phyloP scores from a whole-genome alignment of 495 filamentous ascomycete genomes.

The Geopyxis carbonaria region DNA sequence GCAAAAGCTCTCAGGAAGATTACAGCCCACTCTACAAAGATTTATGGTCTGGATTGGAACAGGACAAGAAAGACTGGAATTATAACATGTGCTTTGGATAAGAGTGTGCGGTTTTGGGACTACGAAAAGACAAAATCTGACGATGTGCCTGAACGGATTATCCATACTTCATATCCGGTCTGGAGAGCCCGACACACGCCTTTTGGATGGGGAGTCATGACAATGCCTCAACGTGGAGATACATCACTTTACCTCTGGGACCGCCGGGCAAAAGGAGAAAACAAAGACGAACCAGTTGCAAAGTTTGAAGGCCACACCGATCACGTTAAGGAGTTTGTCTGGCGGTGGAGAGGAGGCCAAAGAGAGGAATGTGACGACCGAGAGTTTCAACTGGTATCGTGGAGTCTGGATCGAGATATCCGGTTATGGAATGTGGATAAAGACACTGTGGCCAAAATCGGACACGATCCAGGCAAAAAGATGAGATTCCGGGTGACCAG shows the following conservation, averaged over 20 bases:
- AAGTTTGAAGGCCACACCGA: constrained; percentile 68
- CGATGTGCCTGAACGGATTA: constrained; percentile 52
- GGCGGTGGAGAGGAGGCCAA: constrained; percentile 64
- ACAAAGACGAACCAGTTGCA: constrained; percentile 41
- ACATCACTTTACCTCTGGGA: constrained; percentile 77
- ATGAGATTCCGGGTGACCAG: constrained; percentile 55
- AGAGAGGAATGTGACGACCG: constrained; percentile 57
- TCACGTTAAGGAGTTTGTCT: constrained; percentile 86
- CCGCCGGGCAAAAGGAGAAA: constrained; percentile 34
- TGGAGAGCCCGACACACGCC: constrained; percentile 91
- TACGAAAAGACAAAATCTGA: constrained; percentile 38
- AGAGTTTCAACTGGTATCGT: constrained; percentile 86
- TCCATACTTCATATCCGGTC: constrained; percentile 68
- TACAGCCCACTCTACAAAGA: constrained; percentile 81
- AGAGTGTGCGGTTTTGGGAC: constrained; percentile 90
- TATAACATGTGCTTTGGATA: constrained; percentile 78
- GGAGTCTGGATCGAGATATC: constrained; percentile 73
- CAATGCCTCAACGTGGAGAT: constrained; percentile 81
- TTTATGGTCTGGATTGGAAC: constrained; percentile 93
- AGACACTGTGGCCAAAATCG: constrained; percentile 49
- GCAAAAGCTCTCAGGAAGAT: constrained; percentile 67
- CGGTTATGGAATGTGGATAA: constrained; percentile 58
- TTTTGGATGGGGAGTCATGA: constrained; percentile 70
- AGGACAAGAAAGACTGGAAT: constrained; percentile 51
- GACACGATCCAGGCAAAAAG: constrained; percentile 47